Evolutionary conservation across 2,329 filamentous ascomycete genomes (phyloP).

Genomic region (Stachybotrys chlorohalonatus): DNA sequence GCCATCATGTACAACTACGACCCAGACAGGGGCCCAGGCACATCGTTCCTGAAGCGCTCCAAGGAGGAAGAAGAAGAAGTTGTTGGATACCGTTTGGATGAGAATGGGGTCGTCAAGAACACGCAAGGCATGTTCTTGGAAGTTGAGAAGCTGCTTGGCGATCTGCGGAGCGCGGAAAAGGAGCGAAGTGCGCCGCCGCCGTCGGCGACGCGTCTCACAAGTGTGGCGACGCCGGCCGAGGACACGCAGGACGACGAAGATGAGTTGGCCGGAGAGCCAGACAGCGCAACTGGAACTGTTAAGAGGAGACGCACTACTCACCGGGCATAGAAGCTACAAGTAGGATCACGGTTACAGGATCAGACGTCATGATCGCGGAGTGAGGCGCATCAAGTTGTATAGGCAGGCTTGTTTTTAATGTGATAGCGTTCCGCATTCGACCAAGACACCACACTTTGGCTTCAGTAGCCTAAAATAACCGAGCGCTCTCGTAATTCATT

Average conservation of each 20-base stretch:
- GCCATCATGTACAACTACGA: slow-evolving; percentile 98
- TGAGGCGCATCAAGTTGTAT: neutral
- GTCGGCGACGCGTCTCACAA: slow-evolving; percentile 22
- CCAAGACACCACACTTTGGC: neutral
- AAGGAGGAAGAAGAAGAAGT: slow-evolving; percentile 35
- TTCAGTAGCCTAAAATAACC: neutral
- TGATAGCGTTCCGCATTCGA: neutral
- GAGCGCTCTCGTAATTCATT: too few species aligned
- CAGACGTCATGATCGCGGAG: neutral
- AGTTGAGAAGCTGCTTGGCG: slow-evolving; percentile 68
- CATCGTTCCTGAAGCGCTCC: slow-evolving; percentile 43
- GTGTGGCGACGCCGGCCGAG: slow-evolving; percentile 32
- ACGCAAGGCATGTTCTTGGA: slow-evolving; percentile 84
- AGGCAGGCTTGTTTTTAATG: neutral
- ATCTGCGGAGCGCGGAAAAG: slow-evolving; percentile 66
- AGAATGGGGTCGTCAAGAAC: slow-evolving; percentile 81
- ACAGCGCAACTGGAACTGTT: slow-evolving; percentile 18
- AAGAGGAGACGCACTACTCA: slow-evolving; percentile 27
- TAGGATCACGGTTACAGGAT: neutral
- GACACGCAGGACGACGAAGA: slow-evolving; percentile 41
- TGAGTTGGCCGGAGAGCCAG: slow-evolving; percentile 33
- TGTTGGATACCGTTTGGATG: slow-evolving; percentile 59
- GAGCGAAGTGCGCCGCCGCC: slow-evolving; percentile 30
- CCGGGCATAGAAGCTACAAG: slow-evolving; percentile 16
- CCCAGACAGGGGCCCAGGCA: slow-evolving; percentile 59